Evolutionary conservation across 2,329 filamentous ascomycete species (phyloP).

Genomic region (Furcasterigmium sp.): DNA sequence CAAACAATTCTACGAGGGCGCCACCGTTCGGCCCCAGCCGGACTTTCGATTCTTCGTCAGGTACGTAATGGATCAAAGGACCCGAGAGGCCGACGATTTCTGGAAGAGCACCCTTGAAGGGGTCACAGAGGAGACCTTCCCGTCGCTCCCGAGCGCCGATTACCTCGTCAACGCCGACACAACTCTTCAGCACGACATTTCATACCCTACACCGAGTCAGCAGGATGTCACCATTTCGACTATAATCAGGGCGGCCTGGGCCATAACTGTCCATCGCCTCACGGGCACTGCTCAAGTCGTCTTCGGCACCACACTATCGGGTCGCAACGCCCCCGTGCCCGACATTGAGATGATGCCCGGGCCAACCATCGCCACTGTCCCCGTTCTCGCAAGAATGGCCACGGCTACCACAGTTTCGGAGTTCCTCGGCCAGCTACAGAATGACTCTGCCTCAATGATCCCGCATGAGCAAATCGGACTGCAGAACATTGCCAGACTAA

Average conservation of each 20-base stretch:
- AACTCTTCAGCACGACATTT: neutral
- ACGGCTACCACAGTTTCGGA: constrained; percentile 7
- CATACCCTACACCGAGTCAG: neutral
- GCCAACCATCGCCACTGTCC: constrained; percentile 15
- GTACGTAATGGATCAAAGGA: constrained; percentile 3
- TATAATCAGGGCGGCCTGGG: constrained; percentile 21
- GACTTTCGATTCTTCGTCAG: constrained; percentile 10
- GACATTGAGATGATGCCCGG: constrained; percentile 16
- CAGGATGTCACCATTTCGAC: constrained; percentile 13
- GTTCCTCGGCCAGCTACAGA: constrained; percentile 13
- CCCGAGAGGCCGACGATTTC: constrained; percentile 4
- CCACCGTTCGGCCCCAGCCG: neutral
- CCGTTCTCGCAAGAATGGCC: constrained; percentile 8
- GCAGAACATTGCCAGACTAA: constrained; percentile 12
- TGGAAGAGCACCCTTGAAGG: constrained; percentile 10
- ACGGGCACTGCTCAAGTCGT: constrained; percentile 13
- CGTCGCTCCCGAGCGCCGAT: neutral
- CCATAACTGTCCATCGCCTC: constrained; percentile 13
- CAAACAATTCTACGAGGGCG: constrained; percentile 5
- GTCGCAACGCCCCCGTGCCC: constrained; percentile 15
- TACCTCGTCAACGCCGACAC: neutral
- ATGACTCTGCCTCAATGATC: constrained; percentile 9
- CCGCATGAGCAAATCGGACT: constrained; percentile 15
- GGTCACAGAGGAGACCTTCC: constrained; percentile 9
- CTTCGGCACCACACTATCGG: constrained; percentile 18